Conservation (phyloP, 148 eudicot species). For the Rhododendron williamsianum region DNA sequence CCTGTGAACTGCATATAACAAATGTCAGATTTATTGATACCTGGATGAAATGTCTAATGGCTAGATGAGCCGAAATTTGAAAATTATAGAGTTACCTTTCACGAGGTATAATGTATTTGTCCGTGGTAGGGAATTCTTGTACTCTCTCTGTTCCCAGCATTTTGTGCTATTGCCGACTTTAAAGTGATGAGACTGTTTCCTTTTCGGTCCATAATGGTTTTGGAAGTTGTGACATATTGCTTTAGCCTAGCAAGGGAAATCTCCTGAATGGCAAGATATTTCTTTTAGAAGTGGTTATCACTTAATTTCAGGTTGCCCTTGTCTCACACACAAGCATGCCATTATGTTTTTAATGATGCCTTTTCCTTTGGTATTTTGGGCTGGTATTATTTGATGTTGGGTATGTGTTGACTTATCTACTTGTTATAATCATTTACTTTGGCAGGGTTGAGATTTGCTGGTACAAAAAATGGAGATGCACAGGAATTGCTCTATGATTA, state of each 20-base stretch:
- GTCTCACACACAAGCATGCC: not conserved
- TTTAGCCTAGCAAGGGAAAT: not conserved
- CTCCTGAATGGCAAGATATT: not conserved
- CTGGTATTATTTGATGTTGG: not conserved
- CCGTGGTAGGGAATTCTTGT: not conserved
- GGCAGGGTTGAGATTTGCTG: constrained; percentile 89
- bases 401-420: not conserved
- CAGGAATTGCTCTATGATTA: constrained; percentile 76
- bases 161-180: not conserved
- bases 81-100: not conserved
- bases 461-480: constrained; percentile 78
- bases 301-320: not conserved
- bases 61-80: not conserved
- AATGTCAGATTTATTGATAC: not conserved
- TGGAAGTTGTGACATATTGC: too few species aligned
- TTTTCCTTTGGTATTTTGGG: not conserved
- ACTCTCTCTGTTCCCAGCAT: not conserved
- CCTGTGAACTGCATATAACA: not conserved
- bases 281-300: not conserved
- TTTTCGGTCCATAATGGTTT: not conserved
- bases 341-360: not conserved
- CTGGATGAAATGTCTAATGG: not conserved
- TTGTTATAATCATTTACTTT: not conserved
- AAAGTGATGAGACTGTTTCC: not conserved
- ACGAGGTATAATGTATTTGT: not conserved